A percentile compares a stretch with the other conserved stretches of the same genome.
These are phyloP conservation scores for Xylariaceae sp. DNA, from an alignment of 2,329 filamentous ascomycete species.

Conservation along the genomic window DNA sequence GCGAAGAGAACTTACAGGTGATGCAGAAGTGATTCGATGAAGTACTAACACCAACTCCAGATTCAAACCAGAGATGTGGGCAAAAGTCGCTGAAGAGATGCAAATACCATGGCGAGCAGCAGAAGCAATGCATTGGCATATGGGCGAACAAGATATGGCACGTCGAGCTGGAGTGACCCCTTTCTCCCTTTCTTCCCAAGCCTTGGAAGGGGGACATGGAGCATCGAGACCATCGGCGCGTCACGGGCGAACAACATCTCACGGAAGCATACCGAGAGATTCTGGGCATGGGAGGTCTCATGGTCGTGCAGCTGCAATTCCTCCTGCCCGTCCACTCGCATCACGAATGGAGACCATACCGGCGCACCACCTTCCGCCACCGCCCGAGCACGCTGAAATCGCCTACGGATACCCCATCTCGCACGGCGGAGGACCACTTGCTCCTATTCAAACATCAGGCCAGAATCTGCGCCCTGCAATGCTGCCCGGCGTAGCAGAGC, in stretches of 20 bases:
- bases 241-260: slow-evolving; percentile 44
- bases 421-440: slow-evolving; percentile 41
- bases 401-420: slow-evolving; percentile 32
- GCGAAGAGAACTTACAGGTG: not conserved
- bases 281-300: slow-evolving; percentile 38
- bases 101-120: slow-evolving; percentile 91
- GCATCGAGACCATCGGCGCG: slow-evolving; percentile 38
- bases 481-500: slow-evolving; percentile 60
- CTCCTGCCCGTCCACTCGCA: slow-evolving; percentile 35
- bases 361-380: slow-evolving; percentile 26
- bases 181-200: slow-evolving; percentile 66
- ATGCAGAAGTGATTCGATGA: slow-evolving; percentile 2
- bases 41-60: slow-evolving; percentile 46
- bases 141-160: slow-evolving; percentile 93
- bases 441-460: slow-evolving; percentile 50
- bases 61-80: slow-evolving; percentile 98
- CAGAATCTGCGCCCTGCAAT: slow-evolving; percentile 41
- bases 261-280: slow-evolving; percentile 45
- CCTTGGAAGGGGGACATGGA: slow-evolving; percentile 43
- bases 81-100: slow-evolving; percentile 92
- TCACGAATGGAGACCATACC: slow-evolving; percentile 43
- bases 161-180: slow-evolving; percentile 84
- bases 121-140: slow-evolving; percentile 97
- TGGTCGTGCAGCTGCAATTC: slow-evolving; percentile 17
- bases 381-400: slow-evolving; percentile 21